These are phyloP conservation scores for Elsinoe ampelina DNA, from an alignment of 2,329 filamentous ascomycete genomes.

Conservation along the genomic window DNA sequence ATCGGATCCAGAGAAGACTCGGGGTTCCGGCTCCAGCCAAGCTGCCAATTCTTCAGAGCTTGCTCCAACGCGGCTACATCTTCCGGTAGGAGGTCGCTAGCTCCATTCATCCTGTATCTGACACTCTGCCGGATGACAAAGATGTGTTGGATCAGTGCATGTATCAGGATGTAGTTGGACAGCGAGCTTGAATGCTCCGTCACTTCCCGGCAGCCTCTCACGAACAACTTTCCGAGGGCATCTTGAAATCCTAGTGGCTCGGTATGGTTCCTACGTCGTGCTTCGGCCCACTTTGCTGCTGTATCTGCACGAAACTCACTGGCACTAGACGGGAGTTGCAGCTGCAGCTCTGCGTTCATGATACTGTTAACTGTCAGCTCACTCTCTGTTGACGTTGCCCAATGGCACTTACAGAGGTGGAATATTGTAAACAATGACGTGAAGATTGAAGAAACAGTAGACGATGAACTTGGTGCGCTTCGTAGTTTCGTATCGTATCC, in stretches of 20 bases:
- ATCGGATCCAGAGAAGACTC: conserved; percentile 30
- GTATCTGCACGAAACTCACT: conserved; percentile 48
- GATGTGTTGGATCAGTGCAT: conserved; percentile 63
- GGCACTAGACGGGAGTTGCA: conserved; percentile 42
- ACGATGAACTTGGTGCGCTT: conserved; percentile 48
- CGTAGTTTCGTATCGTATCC: conserved; percentile 45
- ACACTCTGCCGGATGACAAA: conserved; percentile 54
- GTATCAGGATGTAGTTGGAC: conserved; percentile 63
- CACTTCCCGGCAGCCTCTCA: conserved; percentile 25
- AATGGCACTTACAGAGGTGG: conserved; percentile 36
- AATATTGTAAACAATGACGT: conserved; percentile 54
- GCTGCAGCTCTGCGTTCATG: conserved; percentile 14
- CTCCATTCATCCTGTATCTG: conserved; percentile 26
- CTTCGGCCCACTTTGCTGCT: conserved; percentile 40
- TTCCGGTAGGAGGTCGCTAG: conserved; percentile 26
- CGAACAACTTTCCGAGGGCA: conserved; percentile 28
- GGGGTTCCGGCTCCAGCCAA: conserved; percentile 28
- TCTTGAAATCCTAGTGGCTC: conserved; percentile 24
- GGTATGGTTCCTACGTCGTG: conserved; percentile 21
- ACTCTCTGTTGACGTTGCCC: too few relatives aligned
- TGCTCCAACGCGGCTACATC: conserved; percentile 36
- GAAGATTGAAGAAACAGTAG: conserved; percentile 51
- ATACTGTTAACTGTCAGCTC: conserved; percentile 25
- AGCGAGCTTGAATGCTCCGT: conserved; percentile 26
- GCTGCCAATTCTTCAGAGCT: conserved; percentile 28